phyloP scores from a whole-genome alignment of 805 yeast species.

The Candida loeiensis region DNA sequence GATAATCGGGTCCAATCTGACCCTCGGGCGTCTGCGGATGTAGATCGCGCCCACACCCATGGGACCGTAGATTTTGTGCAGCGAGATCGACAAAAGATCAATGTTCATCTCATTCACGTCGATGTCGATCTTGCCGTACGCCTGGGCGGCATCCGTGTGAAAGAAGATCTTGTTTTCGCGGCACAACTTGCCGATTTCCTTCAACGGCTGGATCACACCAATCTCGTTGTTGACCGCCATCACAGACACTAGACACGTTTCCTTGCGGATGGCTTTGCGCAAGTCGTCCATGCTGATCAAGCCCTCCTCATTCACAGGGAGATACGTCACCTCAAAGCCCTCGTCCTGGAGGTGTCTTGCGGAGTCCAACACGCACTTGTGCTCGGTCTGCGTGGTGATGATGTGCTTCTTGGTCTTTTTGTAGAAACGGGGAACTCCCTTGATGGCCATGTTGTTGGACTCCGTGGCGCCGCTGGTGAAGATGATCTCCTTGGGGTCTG shows the following conservation, averaged over 20 bases:
- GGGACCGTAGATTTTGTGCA: conserved; percentile 97
- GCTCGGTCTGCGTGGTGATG: conserved; percentile 95
- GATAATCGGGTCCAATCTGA: conserved; percentile 89
- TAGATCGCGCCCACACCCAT: conserved; percentile 95
- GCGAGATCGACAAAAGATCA: conserved; percentile 88
- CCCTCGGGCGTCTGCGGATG: conserved; percentile 97
- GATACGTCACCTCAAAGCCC: conserved; percentile 92
- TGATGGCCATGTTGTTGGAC: conserved; percentile 88
- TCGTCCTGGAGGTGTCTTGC: conserved; percentile 94
- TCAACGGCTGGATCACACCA: conserved; percentile 94
- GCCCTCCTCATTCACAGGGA: conserved; percentile 81
- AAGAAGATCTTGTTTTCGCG: conserved; percentile 85
- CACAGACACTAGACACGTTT: conserved; percentile 83
- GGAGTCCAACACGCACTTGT: conserved; percentile 97
- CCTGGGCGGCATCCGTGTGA: conserved; percentile 98
- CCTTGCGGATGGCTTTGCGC: conserved; percentile 81
- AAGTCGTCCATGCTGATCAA: conserved; percentile 73
- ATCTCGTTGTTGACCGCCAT: conserved; percentile 99
- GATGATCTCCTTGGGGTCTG: conserved; percentile 94
- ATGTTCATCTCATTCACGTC: conserved; percentile 93
- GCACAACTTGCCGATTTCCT: conserved; percentile 88
- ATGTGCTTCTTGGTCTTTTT: conserved; percentile 86
- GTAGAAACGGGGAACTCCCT: conserved; percentile 95
- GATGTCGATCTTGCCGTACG: conserved; percentile 87
- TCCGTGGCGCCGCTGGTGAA: conserved; percentile 99